Evolutionary conservation across 257 asterid species (phyloP).

Genomic region (Hygrophila difformis): DNA sequence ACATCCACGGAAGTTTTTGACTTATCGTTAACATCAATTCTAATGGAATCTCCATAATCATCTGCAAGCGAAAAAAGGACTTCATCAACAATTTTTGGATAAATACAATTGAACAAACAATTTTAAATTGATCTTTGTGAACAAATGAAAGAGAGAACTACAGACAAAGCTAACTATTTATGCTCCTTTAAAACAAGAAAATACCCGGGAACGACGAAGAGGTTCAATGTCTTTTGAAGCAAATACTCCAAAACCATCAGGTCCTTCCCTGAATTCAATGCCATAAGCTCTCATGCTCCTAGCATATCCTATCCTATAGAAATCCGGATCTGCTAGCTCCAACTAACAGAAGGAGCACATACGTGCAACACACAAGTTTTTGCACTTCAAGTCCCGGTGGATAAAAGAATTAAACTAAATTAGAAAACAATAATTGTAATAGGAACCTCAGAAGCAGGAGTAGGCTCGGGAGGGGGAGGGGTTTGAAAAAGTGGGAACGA

Average conservation of each 20-base stretch:
- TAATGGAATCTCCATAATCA: conserved; percentile 93
- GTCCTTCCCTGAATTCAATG: conserved; percentile 91
- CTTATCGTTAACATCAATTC: conserved; percentile 95
- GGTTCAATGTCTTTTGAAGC: conserved; percentile 91
- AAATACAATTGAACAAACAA: not conserved
- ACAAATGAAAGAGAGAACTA: conserved; percentile 1
- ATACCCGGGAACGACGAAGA: conserved; percentile 95
- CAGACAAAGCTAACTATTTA: not conserved
- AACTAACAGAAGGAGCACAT: conserved; percentile 32
- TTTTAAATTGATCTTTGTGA: not conserved
- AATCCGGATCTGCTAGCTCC: conserved; percentile 93
- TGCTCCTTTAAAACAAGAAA: conserved; percentile 3
- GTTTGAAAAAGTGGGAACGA: conserved; percentile 50
- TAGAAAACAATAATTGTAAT: not conserved
- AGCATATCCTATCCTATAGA: conserved; percentile 85
- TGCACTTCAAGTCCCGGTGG: not conserved
- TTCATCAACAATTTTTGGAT: not conserved
- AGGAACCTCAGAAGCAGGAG: conserved; percentile 70
- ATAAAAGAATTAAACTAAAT: not conserved
- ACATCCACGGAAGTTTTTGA: conserved; percentile 96
- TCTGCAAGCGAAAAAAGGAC: conserved; percentile 36
- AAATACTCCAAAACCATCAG: conserved; percentile 92
- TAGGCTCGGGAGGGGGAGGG: conserved; percentile 29
- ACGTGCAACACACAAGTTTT: not conserved
- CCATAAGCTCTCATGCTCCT: conserved; percentile 94